Evolutionary conservation across 768 basidiomycete species (phyloP).

Genomic region (Steccherinum ochraceum): DNA sequence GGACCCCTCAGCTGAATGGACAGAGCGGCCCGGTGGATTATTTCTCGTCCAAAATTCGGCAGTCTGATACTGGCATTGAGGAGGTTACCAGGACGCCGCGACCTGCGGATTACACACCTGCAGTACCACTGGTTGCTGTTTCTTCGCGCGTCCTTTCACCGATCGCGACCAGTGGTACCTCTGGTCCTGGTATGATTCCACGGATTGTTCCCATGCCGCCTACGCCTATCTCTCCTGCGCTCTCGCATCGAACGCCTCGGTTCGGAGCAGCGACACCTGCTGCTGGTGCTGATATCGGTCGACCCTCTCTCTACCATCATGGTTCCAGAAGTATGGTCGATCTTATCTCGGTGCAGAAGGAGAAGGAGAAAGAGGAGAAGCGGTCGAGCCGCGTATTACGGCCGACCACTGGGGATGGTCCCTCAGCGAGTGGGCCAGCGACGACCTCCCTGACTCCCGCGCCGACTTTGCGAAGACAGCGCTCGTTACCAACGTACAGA

Average conservation of each 20-base stretch:
- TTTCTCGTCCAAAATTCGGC: conserved; percentile 19
- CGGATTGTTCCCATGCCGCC: conserved; percentile 21
- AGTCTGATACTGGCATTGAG: conserved; percentile 4
- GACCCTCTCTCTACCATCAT: conserved; percentile 49
- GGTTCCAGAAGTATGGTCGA: conserved; percentile 64
- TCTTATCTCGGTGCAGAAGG: conserved; percentile 25
- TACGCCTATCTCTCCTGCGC: conserved; percentile 12
- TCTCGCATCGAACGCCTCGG: not conserved
- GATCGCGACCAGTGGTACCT: not conserved
- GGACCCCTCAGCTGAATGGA: conserved; percentile 2
- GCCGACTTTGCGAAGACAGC: conserved; percentile 46
- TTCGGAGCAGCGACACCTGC: not conserved
- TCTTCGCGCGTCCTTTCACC: not conserved
- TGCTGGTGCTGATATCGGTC: not conserved
- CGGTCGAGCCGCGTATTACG: not conserved
- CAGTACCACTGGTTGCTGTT: not conserved
- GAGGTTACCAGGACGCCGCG: conserved; percentile 20
- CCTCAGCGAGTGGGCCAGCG: not conserved
- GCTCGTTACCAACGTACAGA: conserved; percentile 67
- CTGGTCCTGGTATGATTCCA: conserved; percentile 3
- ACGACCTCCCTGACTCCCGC: conserved; percentile 11
- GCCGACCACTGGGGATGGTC: not conserved
- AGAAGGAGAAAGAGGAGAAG: conserved; percentile 16
- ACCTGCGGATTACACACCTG: conserved; percentile 13
- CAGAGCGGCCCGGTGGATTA: conserved; percentile 17